Conservation (phyloP, 2,329 filamentous ascomycete genomes). For the Xylariaceae sp. region DNA sequence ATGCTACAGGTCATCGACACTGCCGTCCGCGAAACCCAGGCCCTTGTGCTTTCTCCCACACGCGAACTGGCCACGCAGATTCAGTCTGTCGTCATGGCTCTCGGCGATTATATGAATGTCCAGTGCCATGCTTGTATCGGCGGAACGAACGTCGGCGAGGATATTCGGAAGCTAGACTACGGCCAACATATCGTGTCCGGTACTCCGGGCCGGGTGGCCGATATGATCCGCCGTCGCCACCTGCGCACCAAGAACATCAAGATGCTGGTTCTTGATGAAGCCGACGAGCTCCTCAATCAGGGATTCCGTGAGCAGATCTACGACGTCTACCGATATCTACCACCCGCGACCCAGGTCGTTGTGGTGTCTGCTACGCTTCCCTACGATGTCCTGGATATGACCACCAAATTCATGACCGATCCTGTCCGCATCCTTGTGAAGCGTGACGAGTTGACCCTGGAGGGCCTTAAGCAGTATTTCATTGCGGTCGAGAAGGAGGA, state of each 20-base stretch:
- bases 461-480: slow-evolving; percentile 98
- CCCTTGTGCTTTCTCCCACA: slow-evolving; percentile 89
- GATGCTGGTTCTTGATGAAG: slow-evolving; percentile 56
- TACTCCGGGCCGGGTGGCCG: slow-evolving; percentile 84
- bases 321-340: slow-evolving; percentile 95
- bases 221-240: slow-evolving; percentile 54
- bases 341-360: slow-evolving; percentile 95
- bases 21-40: slow-evolving; percentile 85
- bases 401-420: slow-evolving; percentile 99
- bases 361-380: slow-evolving; percentile 94
- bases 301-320: slow-evolving; percentile 99
- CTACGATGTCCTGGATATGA: slow-evolving; percentile 98
- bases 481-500: slow-evolving; percentile 99
- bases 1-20: slow-evolving; percentile 96
- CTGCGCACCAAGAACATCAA: slow-evolving; percentile 55
- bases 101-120: slow-evolving; percentile 99
- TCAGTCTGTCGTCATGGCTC: slow-evolving; percentile 96
- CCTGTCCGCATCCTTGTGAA: slow-evolving; percentile 95
- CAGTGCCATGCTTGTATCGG: slow-evolving; percentile 98
- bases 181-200: slow-evolving; percentile 97
- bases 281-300: slow-evolving; percentile 68
- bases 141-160: slow-evolving; percentile 94
- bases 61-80: slow-evolving; percentile 97
- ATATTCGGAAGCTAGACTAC: slow-evolving; percentile 95
- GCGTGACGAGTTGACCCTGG: slow-evolving; percentile 95